Percentiles rank a stretch among this genome's conserved stretches.
phyloP scores from a whole-genome alignment of 148 eudicot genomes.

The Vaccinium vitisidaea region DNA sequence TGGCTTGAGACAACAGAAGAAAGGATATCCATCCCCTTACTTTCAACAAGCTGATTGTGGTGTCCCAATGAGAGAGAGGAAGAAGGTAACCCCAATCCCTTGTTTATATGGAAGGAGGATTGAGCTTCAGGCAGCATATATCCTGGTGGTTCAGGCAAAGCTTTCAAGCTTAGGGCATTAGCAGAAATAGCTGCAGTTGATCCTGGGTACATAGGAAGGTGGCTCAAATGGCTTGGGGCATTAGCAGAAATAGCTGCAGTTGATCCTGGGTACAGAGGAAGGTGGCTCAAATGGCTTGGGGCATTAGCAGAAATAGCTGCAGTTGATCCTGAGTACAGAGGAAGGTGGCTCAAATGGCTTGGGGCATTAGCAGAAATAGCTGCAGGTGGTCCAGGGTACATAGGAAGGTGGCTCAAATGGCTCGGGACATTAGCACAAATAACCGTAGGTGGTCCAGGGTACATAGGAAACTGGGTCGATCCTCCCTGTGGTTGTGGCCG shows the following conservation, averaged over 20 bases:
- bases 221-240: background rate
- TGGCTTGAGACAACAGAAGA: background rate
- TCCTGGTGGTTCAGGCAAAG: constrained; percentile 19
- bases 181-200: background rate
- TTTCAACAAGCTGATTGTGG: background rate
- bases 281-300: background rate
- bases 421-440: background rate
- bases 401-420: background rate
- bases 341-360: background rate
- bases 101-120: constrained; percentile 4
- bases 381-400: too few species aligned
- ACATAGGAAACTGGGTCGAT: constrained; percentile 1
- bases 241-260: background rate
- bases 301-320: background rate
- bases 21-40: background rate
- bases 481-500: constrained; percentile 15
- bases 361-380: too few species aligned
- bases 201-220: background rate
- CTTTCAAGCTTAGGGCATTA: background rate
- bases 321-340: constrained; percentile 8
- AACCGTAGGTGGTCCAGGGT: constrained; percentile 8
- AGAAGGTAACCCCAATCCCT: constrained; percentile 6
- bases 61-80: constrained; percentile 13
- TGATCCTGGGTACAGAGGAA: background rate
- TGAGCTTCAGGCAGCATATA: background rate